A percentile compares a stretch with the other conserved stretches of the same genome.
Evolutionary conservation across 2,329 filamentous ascomycete genomes (phyloP).

Genomic region (Dendrostoma leiphaemia): DNA sequence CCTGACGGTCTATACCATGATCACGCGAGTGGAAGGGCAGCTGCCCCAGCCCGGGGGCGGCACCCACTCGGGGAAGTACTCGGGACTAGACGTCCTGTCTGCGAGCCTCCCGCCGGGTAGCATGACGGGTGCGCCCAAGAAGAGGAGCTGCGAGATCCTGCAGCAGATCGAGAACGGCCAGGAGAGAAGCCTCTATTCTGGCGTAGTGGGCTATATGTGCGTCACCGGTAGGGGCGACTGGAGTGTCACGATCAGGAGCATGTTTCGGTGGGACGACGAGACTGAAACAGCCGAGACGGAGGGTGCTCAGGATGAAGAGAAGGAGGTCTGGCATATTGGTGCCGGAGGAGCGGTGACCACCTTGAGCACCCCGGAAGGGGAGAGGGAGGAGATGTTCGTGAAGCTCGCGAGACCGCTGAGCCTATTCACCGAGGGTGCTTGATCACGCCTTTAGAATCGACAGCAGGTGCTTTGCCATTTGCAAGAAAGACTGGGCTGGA

Average conservation of each 20-base stretch:
- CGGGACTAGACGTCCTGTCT: constrained; percentile 74
- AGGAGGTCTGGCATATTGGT: constrained; percentile 76
- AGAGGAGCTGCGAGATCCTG: constrained; percentile 83
- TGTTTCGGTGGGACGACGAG: constrained; percentile 71
- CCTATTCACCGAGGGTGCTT: constrained; percentile 38
- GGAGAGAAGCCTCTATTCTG: constrained; percentile 77
- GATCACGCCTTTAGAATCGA: background rate
- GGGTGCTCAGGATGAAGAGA: constrained; percentile 28
- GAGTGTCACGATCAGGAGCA: constrained; percentile 84
- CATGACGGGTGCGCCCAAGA: constrained; percentile 97
- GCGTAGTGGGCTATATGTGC: constrained; percentile 87
- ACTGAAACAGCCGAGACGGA: constrained; percentile 47
- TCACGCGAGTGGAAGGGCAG: constrained; percentile 78
- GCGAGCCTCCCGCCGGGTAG: constrained; percentile 82
- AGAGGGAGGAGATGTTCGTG: constrained; percentile 88
- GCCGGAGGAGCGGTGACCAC: constrained; percentile 89
- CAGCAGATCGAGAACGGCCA: constrained; percentile 61
- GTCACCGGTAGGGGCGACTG: constrained; percentile 83
- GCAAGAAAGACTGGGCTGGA: background rate
- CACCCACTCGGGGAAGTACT: constrained; percentile 32
- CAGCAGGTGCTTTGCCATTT: background rate
- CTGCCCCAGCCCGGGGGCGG: constrained; percentile 35
- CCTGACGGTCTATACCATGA: constrained; percentile 86
- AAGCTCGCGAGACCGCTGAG: constrained; percentile 63
- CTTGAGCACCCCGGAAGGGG: constrained; percentile 74